Percentiles rank a stretch among this genome's conserved stretches.
Evolutionary conservation across 1,284 basidiomycete genomes (phyloP).

Genomic region (Boletus sp.): DNA sequence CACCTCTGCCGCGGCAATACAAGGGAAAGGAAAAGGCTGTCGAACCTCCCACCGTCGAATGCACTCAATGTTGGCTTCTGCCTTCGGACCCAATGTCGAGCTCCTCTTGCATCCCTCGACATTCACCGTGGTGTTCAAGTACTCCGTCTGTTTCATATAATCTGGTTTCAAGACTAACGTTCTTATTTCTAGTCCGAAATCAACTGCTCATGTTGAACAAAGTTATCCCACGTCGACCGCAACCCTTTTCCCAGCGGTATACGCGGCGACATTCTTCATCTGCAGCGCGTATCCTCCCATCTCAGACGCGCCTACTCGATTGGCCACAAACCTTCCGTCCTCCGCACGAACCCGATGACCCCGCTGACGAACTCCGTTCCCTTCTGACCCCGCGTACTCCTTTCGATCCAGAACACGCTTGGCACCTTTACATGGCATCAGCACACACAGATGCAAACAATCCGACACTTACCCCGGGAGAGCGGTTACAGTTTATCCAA

Average conservation of each 20-base stretch:
- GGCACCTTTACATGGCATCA: conserved; percentile 35
- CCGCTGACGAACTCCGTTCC: conserved; percentile 19
- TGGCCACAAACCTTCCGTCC: conserved; percentile 2
- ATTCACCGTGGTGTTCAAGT: conserved; percentile 45
- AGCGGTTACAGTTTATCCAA: conserved; percentile 36
- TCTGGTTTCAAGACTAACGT: conserved; percentile 11
- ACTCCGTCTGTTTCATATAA: conserved; percentile 2
- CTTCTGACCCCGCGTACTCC: conserved; percentile 19
- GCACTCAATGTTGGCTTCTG: conserved; percentile 22
- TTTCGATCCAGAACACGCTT: conserved; percentile 41
- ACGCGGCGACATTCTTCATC: conserved; percentile 31
- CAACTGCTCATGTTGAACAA: conserved; percentile 37
- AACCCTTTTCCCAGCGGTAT: conserved; percentile 19
- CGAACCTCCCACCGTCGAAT: conserved; percentile 31
- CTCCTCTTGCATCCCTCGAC: conserved; percentile 38
- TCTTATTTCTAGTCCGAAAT: conserved; percentile 25
- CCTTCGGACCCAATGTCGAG: conserved; percentile 37
- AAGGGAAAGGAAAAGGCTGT: conserved; percentile 53
- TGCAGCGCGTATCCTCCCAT: conserved; percentile 21
- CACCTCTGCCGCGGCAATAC: conserved; percentile 46
- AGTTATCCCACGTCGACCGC: conserved; percentile 27
- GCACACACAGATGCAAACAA: conserved; percentile 12
- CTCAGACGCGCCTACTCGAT: conserved; percentile 17
- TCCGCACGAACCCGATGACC: conserved; percentile 4
- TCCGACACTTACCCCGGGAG: conserved; percentile 14